A percentile compares a stretch with the other conserved stretches of the same genome.
Evolutionary conservation across 2,329 filamentous ascomycete genomes (phyloP).

Genomic region (Calonectria multiphialidica): DNA sequence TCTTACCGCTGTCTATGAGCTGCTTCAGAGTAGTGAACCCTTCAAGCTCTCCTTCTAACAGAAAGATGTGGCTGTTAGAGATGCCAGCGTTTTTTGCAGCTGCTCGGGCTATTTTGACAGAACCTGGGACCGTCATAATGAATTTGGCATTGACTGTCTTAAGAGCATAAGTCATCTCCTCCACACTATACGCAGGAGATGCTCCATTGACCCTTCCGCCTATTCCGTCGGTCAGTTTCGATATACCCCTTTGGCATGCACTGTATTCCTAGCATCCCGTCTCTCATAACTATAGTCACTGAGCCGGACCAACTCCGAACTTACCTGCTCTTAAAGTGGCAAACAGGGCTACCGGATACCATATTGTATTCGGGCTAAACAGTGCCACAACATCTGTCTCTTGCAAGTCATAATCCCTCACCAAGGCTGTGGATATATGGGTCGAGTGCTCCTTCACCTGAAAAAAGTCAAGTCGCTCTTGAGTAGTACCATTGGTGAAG

Average conservation of each 20-base stretch:
- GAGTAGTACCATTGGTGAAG: constrained; percentile 17
- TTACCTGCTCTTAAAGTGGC: constrained; percentile 16
- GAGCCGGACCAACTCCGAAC: too few species aligned
- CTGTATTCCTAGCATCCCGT: too few species aligned
- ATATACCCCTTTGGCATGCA: too few species aligned
- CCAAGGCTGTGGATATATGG: constrained; percentile 10
- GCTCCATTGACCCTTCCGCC: constrained; percentile 8
- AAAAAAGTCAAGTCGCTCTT: constrained; percentile 12
- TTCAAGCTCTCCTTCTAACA: neutral
- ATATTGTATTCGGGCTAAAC: constrained; percentile 18
- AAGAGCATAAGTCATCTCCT: constrained; percentile 19
- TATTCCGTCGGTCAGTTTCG: too few species aligned
- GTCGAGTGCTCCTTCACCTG: constrained; percentile 19
- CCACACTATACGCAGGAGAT: constrained; percentile 24
- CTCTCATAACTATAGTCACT: too few species aligned
- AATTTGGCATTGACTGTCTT: constrained; percentile 19
- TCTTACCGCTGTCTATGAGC: neutral
- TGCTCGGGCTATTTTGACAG: neutral
- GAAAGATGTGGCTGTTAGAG: neutral
- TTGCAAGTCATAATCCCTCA: neutral
- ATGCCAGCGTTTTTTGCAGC: constrained; percentile 20
- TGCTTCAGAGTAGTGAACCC: neutral
- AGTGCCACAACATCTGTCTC: constrained; percentile 9
- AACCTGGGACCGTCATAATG: neutral
- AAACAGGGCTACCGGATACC: constrained; percentile 26